phyloP scores from a whole-genome alignment of 2,329 filamentous ascomycete species.

The Phialophora macrospora region DNA sequence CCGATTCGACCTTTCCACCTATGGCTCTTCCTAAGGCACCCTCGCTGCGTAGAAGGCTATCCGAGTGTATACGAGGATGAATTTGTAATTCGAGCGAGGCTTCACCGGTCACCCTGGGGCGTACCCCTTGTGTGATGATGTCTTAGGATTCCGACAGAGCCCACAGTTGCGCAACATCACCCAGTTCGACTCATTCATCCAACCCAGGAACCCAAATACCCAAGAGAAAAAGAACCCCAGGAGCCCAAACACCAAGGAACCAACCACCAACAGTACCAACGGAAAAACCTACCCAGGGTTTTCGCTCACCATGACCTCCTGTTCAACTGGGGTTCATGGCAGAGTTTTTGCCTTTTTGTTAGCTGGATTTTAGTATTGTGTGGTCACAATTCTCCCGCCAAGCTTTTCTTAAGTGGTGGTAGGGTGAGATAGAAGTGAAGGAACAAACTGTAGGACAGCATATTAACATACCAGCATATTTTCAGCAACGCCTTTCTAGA shows the following conservation, averaged over 20 bases:
- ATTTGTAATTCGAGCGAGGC: constrained; percentile 1
- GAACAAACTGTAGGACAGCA: background rate
- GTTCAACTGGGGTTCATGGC: background rate
- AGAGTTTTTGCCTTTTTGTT: constrained; percentile 1
- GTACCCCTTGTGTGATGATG: background rate
- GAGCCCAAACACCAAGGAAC: background rate
- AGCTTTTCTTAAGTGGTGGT: background rate
- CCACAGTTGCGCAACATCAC: background rate
- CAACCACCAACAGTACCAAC: background rate
- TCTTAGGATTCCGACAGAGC: background rate
- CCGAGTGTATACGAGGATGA: constrained; percentile 1
- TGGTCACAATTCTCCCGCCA: background rate
- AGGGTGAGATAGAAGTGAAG: background rate
- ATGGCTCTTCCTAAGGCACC: background rate
- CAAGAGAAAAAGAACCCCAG: background rate
- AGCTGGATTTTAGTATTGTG: background rate
- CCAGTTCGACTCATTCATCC: background rate
- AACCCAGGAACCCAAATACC: background rate
- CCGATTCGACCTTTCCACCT: background rate
- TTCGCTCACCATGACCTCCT: constrained; percentile 9
- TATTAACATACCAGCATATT: background rate
- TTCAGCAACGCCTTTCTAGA: background rate
- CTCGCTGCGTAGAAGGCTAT: constrained; percentile 1
- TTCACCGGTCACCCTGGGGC: background rate
- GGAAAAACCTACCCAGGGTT: constrained; percentile 2